A percentile compares a stretch with the other conserved stretches of the same genome.
phyloP scores from a whole-genome alignment of 805 yeast genomes.

The Candida boleticola region DNA sequence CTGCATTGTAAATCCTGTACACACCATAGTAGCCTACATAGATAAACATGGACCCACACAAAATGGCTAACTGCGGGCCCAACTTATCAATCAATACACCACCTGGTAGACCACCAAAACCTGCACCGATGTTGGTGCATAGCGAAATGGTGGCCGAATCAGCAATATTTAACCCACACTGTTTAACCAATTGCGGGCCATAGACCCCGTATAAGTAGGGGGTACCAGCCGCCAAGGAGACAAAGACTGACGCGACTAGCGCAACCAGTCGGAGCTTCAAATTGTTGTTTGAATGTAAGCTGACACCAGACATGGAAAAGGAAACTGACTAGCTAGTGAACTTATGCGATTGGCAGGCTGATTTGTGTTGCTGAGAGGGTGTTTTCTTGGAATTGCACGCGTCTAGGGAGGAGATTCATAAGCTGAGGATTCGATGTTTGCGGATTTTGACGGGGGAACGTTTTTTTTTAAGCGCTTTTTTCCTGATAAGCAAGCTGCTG shows the following conservation, averaged over 20 bases:
- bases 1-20: slow-evolving; percentile 43
- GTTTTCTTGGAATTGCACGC: no score
- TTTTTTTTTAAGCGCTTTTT: no score
- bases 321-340: no score
- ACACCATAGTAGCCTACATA: slow-evolving; percentile 54
- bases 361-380: no score
- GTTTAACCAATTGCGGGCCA: slow-evolving; percentile 64
- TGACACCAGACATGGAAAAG: no score
- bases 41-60: slow-evolving; percentile 54
- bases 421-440: no score
- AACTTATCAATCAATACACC: slow-evolving; percentile 63
- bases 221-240: slow-evolving; percentile 70
- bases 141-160: slow-evolving; percentile 66
- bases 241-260: slow-evolving; percentile 37
- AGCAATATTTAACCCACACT: slow-evolving; percentile 55
- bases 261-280: slow-evolving; percentile 21
- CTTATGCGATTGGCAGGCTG: no score
- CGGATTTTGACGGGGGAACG: no score
- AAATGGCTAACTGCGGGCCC: slow-evolving; percentile 54
- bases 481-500: no score
- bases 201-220: slow-evolving; percentile 74
- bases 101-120: slow-evolving; percentile 68
- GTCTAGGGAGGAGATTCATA: no score
- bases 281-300: no score
- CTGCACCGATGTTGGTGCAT: slow-evolving; percentile 61